Percentiles rank a stretch among this genome's conserved stretches.
Conservation (phyloP, 768 basidiomycete species). For the Tulasnella sp. region DNA sequence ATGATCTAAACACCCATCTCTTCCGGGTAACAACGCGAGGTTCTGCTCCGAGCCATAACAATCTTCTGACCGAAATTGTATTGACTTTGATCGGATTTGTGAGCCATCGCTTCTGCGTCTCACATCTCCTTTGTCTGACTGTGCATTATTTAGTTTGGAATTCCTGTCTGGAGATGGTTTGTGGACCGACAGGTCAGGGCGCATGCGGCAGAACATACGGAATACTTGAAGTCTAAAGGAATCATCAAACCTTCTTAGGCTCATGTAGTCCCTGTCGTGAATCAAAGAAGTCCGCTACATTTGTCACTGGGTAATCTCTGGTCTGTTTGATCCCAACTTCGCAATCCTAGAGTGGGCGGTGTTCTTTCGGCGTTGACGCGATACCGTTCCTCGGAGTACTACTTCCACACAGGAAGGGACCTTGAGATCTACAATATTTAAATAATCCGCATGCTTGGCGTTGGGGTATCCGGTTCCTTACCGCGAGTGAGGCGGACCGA, state of each 20-base stretch:
- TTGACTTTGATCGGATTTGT: slow-evolving; percentile 52
- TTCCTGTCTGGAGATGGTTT: slow-evolving; percentile 44
- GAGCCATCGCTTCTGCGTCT: slow-evolving; percentile 36
- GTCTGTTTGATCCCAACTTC: no score
- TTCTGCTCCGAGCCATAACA: slow-evolving; percentile 60
- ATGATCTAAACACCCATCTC: slow-evolving; percentile 65
- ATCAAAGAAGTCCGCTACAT: neutral
- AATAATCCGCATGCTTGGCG: no score
- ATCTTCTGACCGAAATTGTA: slow-evolving; percentile 56
- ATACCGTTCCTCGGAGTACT: no score
- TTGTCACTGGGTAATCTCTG: neutral
- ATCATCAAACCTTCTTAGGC: slow-evolving; percentile 26
- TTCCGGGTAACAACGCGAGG: slow-evolving; percentile 73
- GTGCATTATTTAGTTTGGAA: slow-evolving; percentile 39
- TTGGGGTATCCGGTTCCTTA: no score
- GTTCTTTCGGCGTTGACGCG: no score
- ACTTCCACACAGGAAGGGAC: no score
- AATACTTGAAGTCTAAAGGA: slow-evolving; percentile 36
- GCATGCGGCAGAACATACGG: slow-evolving; percentile 36
- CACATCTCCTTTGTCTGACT: neutral
- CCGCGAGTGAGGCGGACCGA: neutral
- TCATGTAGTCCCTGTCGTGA: neutral
- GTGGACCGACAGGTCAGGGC: slow-evolving; percentile 40
- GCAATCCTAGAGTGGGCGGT: no score
- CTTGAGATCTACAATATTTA: no score